Base-by-base conservation (phyloP, 2,329 filamentous ascomycete genomes). In the Niveomyces coronatus region DNA sequence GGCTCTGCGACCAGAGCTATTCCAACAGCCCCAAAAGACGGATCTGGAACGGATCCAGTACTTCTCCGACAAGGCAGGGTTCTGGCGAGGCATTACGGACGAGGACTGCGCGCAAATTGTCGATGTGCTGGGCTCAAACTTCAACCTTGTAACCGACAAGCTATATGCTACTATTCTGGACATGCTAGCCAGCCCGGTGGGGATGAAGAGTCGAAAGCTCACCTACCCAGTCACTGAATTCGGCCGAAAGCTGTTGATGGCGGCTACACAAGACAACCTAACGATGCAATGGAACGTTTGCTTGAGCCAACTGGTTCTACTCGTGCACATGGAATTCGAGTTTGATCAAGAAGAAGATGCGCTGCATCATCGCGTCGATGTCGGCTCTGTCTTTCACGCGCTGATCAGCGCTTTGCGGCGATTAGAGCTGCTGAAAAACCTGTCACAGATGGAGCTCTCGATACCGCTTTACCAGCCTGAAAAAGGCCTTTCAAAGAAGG, bases 281-380 rank as follows among this genome's bases (percentile, higher is more conserved):
- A 71, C 82, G 35, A 61, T 85, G 22, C 81, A 83, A 43, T 79
- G 79, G 61, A 76, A 76, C 43, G 67, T 91, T 8, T 76, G 93
- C 35, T 77, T 93, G 45, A 86, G 89, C 52, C 74, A 96, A 41
- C 65, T 96, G 3, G 71, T 91, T 3, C 70, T 98, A 6, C 68
- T 94, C 13, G 72, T 91, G 9, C 87, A 95, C 56, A 82, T 96
- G 70, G 82, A 91, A 55, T 80, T 79, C 27, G 85, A 91, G 53
- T 74, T 85, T 37, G 82, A 88, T 41, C 74, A 79, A 46, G 77
- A 81, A 29, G 78, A 85, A 28, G 74, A 83, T 13, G 75, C 75
- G 3, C 65, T 78, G 23, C 71, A 74, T 46, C 60, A 68, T 27
- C 62, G 68, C 15, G 64, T 84, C 8, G 74, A 80, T 19, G 80